Base-by-base conservation (phyloP, 1,284 basidiomycete genomes). In the Flammula alnicola region DNA sequence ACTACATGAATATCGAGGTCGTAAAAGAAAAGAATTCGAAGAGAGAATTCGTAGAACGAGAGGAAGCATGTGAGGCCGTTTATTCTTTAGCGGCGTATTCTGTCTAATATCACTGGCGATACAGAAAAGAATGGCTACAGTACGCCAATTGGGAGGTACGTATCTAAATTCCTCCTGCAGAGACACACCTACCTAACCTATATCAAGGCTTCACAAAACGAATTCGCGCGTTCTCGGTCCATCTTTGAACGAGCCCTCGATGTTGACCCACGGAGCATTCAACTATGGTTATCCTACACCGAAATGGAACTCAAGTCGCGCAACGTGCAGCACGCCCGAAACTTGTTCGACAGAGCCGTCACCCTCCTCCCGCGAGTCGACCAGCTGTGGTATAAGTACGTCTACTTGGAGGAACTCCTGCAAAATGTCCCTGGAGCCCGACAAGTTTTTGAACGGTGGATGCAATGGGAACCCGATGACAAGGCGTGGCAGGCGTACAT, bases 381-480 rank as follows among this genome's bases (percentile, higher is more conserved):
- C 63, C 86, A 93, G 63, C 77, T 96, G 3, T 98, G 95, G 96
- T 98, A 98, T 81, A 98, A 98, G 72, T 99, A 98, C 57, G 96
- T 99, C 46, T 98, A 98, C 72, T 83, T 99, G 47, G 96, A 99
- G 68, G 96, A 99, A 69, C 81, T 99, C 3, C 81, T 99, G 10
- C 91, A 96, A 63, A 99, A 99, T 65, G 86, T 99, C 29, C 83
- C 93, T 1, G 96, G 96, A 23, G 95, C 95, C 1, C 86, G 96
- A 8, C 95, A 98, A 67, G 92, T 99, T 49, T 99, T 99, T 63
- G 97, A 99, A 71, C 82, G 96, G 39, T 99, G 96, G 96, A 97
- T 99, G 94, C 82, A 90, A 57, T 99, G 97, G 97, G 95, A 99
- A 68, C 97, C 97, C 0, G 94, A 98, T 63, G 97, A 99, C 81